These are phyloP conservation scores for Lichtheimia ramosa DNA, from an alignment of 371 early-diverging fungal species.

Conservation along the genomic window DNA sequence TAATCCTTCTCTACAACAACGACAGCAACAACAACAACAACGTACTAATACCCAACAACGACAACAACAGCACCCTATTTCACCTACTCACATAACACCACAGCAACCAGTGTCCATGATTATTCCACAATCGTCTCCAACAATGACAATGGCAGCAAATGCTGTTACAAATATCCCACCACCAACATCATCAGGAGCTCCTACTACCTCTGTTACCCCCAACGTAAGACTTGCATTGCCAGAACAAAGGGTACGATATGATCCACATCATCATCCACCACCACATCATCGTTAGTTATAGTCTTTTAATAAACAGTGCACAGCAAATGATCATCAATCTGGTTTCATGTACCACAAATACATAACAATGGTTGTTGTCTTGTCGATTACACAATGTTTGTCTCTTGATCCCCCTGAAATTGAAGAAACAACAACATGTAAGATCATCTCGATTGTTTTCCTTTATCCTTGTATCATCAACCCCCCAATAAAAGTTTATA, in stretches of 20 bases:
- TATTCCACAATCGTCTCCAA: not conserved
- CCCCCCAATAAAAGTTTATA: no score
- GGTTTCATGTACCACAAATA: no score
- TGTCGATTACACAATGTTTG: no score
- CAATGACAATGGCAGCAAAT: not conserved
- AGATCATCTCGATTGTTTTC: no score
- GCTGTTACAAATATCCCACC: no score
- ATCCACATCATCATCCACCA: constrained; percentile 1
- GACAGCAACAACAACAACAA: not conserved
- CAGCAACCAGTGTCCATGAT: not conserved
- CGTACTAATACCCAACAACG: not conserved
- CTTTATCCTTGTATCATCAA: no score
- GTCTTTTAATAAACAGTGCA: no score
- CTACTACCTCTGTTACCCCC: not conserved
- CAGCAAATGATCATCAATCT: no score
- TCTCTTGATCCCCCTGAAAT: no score
- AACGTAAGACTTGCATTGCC: not conserved
- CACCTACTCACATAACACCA: not conserved
- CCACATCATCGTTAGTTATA: not conserved
- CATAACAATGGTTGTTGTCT: no score
- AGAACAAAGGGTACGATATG: not conserved
- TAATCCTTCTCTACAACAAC: not conserved
- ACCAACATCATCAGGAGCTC: not conserved
- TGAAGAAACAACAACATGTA: no score
- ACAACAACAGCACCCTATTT: not conserved